Percentiles rank a stretch among this genome's conserved stretches.
Evolutionary conservation across 2,329 filamentous ascomycete genomes (phyloP).

Genomic region (Fusarium equiseti): DNA sequence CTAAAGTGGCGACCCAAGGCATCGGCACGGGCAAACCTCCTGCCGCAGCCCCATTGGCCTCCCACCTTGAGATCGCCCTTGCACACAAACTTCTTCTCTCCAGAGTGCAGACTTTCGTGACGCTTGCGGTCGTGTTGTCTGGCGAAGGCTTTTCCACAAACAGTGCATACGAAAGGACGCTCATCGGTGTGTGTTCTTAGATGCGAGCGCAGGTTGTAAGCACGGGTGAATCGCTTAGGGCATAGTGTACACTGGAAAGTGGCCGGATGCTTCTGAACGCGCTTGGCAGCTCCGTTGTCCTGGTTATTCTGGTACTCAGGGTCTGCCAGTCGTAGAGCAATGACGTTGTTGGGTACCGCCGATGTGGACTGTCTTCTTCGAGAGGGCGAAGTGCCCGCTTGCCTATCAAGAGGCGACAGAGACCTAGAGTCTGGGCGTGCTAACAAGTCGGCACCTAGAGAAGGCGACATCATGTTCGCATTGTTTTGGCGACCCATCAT

Average conservation of each 20-base stretch:
- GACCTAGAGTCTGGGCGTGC: slow-evolving; percentile 64
- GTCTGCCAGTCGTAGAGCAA: slow-evolving; percentile 92
- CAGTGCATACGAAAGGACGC: slow-evolving; percentile 94
- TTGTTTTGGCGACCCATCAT: slow-evolving; percentile 56
- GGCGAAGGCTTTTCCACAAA: slow-evolving; percentile 97
- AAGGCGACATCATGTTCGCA: slow-evolving; percentile 63
- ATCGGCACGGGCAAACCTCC: slow-evolving; percentile 94
- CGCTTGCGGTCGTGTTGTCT: slow-evolving; percentile 97
- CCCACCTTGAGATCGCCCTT: slow-evolving; percentile 88
- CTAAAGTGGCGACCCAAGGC: slow-evolving; percentile 94
- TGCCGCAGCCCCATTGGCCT: slow-evolving; percentile 90
- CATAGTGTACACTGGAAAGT: slow-evolving; percentile 96
- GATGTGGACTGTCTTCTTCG: slow-evolving; percentile 72
- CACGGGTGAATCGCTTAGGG: slow-evolving; percentile 94
- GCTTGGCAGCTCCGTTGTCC: slow-evolving; percentile 73
- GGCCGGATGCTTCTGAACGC: slow-evolving; percentile 96
- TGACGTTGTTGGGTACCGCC: slow-evolving; percentile 70
- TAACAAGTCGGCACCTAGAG: slow-evolving; percentile 60
- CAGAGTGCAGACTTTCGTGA: slow-evolving; percentile 94
- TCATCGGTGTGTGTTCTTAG: slow-evolving; percentile 97
- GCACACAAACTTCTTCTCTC: slow-evolving; percentile 99
- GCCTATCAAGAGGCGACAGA: slow-evolving; percentile 69
- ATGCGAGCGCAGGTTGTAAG: slow-evolving; percentile 96
- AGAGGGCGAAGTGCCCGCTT: slow-evolving; percentile 54
- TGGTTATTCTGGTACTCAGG: slow-evolving; percentile 81